Base-by-base conservation (phyloP, 2,329 filamentous ascomycete genomes). In the Hypoxylon sp. region DNA sequence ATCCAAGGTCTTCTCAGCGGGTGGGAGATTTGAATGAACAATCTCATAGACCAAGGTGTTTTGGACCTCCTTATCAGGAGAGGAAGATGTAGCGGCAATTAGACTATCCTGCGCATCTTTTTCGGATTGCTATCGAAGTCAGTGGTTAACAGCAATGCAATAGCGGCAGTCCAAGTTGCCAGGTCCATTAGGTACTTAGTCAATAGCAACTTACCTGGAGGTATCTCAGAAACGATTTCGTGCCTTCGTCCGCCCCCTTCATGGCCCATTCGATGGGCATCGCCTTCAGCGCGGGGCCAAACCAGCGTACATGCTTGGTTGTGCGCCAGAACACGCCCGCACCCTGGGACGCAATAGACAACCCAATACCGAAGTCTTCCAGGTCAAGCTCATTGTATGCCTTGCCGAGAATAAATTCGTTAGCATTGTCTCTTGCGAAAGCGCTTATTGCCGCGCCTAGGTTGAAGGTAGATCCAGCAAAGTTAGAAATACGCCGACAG, bases 261-360 rank as follows among this genome's bases (percentile, higher is more conserved):
- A 54, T 53, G 5, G 48, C 33, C 54, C 53, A 64, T 13, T 53
- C 53, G 20, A 56, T 27, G 3, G 53, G 53, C 27, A 56, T 30
- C 22, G 35, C 33, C 22, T 17, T 42, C 13, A 56, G 13, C 14
- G 13, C 37, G 13, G 37, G 37, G 37, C 37, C 37, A 40, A 40
- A 40, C 13, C 61, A 73, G 42, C 63, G 63, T 48, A 72, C 50
- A 53, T 55, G 58, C 68, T 73, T 73, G 30, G 69, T 40, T 13
- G 37, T 40, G 37, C 37, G 37, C 37, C 37, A 40, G 37, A 40
- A 40, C 13, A 40, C 37, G 37, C 37, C 37, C 37, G 37, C 37
- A 3, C 37, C 37, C n/a, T 40, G 37, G 2, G 37, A 40, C 3
- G 37, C 37, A 3, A 40, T 40, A 40, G 37, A 40, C 13, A 40